A percentile compares a stretch with the other conserved stretches of the same genome.
Conservation (phyloP, 495 filamentous ascomycete species). For the Penicillium paxilli region DNA sequence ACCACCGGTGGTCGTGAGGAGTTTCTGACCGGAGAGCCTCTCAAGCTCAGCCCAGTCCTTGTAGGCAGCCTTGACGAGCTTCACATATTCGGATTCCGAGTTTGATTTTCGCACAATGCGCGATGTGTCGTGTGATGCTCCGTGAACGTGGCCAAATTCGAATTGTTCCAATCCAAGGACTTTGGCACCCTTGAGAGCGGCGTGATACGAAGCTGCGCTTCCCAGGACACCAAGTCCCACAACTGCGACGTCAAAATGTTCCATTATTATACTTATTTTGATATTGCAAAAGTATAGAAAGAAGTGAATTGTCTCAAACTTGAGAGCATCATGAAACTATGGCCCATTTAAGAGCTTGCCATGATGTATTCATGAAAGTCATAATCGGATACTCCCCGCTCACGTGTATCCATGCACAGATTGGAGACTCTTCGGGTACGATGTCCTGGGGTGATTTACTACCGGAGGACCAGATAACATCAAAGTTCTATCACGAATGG, state of each 20-base stretch:
- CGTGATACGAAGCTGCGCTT: conserved; percentile 17
- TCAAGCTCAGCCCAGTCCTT: conserved; percentile 18
- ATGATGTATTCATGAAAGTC: not conserved
- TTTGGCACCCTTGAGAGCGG: conserved; percentile 10
- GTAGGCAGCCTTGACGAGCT: conserved; percentile 15
- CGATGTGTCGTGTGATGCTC: conserved; percentile 22
- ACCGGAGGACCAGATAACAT: not conserved
- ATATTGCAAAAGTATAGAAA: no score
- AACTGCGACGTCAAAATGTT: conserved; percentile 18
- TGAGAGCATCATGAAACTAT: not conserved
- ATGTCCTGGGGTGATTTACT: not conserved
- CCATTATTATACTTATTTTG: conserved; percentile 1
- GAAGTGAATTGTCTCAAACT: not conserved
- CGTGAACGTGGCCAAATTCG: conserved; percentile 16
- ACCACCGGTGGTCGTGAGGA: conserved; percentile 17
- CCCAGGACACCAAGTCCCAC: conserved; percentile 16
- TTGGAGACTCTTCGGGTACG: no score
- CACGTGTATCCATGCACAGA: not conserved
- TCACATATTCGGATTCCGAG: conserved; percentile 11
- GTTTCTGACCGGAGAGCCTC: conserved; percentile 11
- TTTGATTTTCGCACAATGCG: conserved; percentile 17
- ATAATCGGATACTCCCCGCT: not conserved
- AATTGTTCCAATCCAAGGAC: conserved; percentile 19
- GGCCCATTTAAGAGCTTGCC: not conserved
- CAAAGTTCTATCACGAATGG: not conserved